Conservation (phyloP, 257 asterid genomes). For the Gardenia jasminoides region DNA sequence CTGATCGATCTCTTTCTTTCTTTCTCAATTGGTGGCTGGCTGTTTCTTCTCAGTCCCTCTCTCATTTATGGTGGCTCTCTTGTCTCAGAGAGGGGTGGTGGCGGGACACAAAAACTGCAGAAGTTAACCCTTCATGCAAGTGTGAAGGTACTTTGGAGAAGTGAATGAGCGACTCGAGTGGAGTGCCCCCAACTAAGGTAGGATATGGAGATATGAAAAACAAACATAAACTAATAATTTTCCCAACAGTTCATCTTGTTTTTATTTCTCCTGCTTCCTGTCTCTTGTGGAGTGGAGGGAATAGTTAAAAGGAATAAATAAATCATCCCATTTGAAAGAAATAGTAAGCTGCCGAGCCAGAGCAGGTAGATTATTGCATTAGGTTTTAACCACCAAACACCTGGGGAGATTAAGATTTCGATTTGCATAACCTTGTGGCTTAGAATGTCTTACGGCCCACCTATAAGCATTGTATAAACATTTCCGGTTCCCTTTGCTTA, state of each 20-base stretch:
- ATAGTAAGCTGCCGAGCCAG: background rate
- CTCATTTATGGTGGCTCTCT: slow-evolving; percentile 24
- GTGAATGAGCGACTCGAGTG: slow-evolving; percentile 78
- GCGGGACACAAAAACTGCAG: background rate
- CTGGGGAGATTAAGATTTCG: slow-evolving; percentile 12
- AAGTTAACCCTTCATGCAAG: slow-evolving; percentile 57
- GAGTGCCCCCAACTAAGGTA: slow-evolving; percentile 49
- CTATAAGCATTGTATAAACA: background rate
- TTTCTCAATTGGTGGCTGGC: background rate
- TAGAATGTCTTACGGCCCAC: slow-evolving; percentile 5
- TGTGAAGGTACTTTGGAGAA: slow-evolving; percentile 51
- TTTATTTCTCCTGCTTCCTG: background rate
- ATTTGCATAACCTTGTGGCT: slow-evolving; percentile 4
- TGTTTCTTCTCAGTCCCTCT: background rate
- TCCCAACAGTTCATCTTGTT: too few relatives aligned
- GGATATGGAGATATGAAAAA: too few relatives aligned
- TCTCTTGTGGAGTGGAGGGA: background rate
- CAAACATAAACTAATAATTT: too few relatives aligned
- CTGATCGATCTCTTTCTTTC: background rate
- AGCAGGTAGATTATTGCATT: background rate
- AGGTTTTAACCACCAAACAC: background rate
- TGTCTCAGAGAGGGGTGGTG: slow-evolving; percentile 19
- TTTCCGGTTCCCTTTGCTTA: slow-evolving; percentile 7
- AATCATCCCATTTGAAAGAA: background rate
- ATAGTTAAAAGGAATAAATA: too few relatives aligned